These are phyloP conservation scores for Exophiala alcalophila DNA, from an alignment of 2,329 filamentous ascomycete genomes.

Conservation along the genomic window DNA sequence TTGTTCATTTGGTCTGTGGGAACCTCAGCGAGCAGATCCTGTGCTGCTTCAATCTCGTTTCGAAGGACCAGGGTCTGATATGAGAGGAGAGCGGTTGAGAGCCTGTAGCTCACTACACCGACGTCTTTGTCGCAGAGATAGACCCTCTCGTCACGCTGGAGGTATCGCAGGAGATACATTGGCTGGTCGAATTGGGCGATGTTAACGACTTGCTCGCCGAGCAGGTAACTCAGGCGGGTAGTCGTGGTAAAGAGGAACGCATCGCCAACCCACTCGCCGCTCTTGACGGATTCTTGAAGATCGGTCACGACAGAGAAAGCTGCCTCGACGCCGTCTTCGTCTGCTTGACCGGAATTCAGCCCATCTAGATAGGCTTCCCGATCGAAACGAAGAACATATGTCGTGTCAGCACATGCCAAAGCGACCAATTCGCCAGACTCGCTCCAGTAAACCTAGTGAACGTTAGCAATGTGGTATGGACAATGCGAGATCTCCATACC, in stretches of 20 bases:
- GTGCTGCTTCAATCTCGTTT: constrained; percentile 86
- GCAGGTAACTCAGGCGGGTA: constrained; percentile 96
- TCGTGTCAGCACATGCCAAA: constrained; percentile 90
- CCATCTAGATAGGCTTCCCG: constrained; percentile 84
- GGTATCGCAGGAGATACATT: constrained; percentile 93
- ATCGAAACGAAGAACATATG: constrained; percentile 90
- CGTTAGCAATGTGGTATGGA: constrained; percentile 11
- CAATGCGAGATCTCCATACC: constrained; percentile 36
- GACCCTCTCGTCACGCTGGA: constrained; percentile 89
- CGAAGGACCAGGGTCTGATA: constrained; percentile 95
- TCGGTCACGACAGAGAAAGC: constrained; percentile 97
- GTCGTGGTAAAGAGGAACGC: constrained; percentile 99
- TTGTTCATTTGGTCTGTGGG: constrained; percentile 95
- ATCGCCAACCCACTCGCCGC: constrained; percentile 96
- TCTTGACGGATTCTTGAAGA: constrained; percentile 87
- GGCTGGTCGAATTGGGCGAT: constrained; percentile 94
- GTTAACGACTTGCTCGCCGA: constrained; percentile 96
- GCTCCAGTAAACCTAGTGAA: constrained; percentile 84
- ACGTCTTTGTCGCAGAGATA: constrained; percentile 97
- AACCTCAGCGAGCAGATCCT: constrained; percentile 78
- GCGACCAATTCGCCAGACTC: constrained; percentile 91
- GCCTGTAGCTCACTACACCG: constrained; percentile 79
- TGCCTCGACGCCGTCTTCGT: constrained; percentile 88
- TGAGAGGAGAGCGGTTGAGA: constrained; percentile 89
- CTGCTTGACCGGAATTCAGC: constrained; percentile 74